Conservation (phyloP, 331 rosid genomes). For the Stylosanthes scabra region DNA sequence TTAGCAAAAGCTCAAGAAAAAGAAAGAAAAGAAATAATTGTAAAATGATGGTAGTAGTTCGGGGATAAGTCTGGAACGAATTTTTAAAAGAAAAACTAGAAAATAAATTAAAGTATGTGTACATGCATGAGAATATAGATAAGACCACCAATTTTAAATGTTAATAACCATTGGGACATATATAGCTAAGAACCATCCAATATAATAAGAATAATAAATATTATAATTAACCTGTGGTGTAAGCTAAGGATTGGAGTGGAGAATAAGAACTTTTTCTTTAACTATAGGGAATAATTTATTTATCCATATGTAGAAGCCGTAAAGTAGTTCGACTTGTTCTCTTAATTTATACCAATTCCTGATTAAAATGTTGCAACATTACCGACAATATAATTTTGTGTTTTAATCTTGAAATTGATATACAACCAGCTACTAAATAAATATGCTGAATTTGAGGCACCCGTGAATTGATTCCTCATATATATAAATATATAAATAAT, state of each 20-base stretch:
- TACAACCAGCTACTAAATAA: neutral
- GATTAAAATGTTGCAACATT: conserved; percentile 5
- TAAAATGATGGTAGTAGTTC: neutral
- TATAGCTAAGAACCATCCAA: neutral
- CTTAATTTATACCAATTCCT: neutral
- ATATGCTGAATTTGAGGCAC: neutral
- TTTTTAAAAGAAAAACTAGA: neutral
- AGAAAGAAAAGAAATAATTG: neutral
- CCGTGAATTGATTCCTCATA: conserved; percentile 12
- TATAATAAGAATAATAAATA: neutral
- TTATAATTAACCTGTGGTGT: neutral
- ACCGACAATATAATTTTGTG: neutral
- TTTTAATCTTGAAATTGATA: neutral
- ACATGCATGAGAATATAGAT: neutral
- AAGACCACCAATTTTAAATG: neutral
- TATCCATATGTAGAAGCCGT: neutral
- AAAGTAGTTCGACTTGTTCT: conserved; percentile 3
- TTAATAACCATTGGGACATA: neutral
- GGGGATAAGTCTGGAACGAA: conserved; percentile 27
- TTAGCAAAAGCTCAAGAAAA: neutral
- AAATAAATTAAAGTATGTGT: neutral
- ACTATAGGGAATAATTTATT: neutral
- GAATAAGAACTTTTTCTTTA: neutral
- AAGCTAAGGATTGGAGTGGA: conserved; percentile 8
- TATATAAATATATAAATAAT: neutral